A percentile compares a stretch with the other conserved stretches of the same genome.
Conservation (phyloP, 1,139 yeast genomes). For the Kazachstania sp. region DNA sequence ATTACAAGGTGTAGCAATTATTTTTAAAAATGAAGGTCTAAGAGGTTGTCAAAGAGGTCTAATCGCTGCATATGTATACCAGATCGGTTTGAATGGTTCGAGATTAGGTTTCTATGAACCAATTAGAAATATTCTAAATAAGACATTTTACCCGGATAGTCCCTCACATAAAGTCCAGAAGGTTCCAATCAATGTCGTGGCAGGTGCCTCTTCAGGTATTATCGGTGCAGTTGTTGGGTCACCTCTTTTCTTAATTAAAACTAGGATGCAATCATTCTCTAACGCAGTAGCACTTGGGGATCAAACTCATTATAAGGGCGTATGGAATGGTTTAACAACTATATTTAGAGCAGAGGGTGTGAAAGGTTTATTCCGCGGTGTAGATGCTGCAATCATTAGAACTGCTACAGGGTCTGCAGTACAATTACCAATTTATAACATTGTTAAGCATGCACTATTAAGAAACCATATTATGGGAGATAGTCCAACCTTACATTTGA, state of each 20-base stretch:
- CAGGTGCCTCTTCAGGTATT: constrained; percentile 81
- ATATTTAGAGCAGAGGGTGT: constrained; percentile 65
- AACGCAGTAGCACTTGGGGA: constrained; percentile 65
- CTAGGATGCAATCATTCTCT: constrained; percentile 91
- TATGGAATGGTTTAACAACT: constrained; percentile 57
- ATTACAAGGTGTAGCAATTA: constrained; percentile 71
- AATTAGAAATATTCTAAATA: constrained; percentile 52
- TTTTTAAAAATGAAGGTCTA: constrained; percentile 73
- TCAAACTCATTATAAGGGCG: constrained; percentile 74
- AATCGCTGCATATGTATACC: constrained; percentile 75
- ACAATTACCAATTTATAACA: constrained; percentile 83
- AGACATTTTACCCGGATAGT: constrained; percentile 43
- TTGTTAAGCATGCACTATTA: constrained; percentile 50
- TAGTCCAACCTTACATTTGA: constrained; percentile 63
- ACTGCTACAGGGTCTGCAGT: constrained; percentile 96
- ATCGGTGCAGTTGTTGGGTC: constrained; percentile 88
- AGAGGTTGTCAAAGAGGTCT: constrained; percentile 86
- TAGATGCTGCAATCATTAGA: constrained; percentile 87
- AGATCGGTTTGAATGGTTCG: constrained; percentile 85
- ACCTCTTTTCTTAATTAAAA: constrained; percentile 84
- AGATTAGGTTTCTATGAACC: constrained; percentile 94
- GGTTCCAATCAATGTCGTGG: constrained; percentile 56
- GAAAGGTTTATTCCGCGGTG: constrained; percentile 77
- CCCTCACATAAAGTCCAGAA: constrained; percentile 48
- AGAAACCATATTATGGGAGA: constrained; percentile 45